Percentiles rank a stretch among this genome's conserved stretches.
phyloP scores from a whole-genome alignment of 192 early-diverging fungal genomes.

The Backusella macrospora region DNA sequence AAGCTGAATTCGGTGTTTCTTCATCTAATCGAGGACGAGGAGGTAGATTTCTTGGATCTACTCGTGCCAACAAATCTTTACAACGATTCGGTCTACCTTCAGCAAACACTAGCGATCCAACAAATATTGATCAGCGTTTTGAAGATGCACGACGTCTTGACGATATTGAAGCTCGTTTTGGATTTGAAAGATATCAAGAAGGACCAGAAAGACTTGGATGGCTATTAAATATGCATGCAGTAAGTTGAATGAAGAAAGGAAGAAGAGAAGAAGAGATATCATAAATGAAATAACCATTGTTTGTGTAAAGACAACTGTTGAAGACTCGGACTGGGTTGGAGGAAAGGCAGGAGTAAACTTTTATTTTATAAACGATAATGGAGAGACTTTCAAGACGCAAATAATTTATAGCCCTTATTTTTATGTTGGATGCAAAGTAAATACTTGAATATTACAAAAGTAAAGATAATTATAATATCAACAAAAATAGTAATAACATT shows the following conservation, averaged over 20 bases:
- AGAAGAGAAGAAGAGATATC: too few species aligned
- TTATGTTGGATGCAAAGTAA: conserved; percentile 80
- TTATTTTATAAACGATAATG: conserved; percentile 92
- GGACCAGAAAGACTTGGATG: conserved; percentile 81
- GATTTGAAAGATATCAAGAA: conserved; percentile 70
- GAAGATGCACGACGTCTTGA: conserved; percentile 44
- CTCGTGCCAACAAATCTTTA: conserved; percentile 1
- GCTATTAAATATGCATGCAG: conserved; percentile 95
- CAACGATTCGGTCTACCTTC: conserved; percentile 30
- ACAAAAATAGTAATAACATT: not conserved
- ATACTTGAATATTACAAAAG: not conserved
- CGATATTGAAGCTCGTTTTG: conserved; percentile 62
- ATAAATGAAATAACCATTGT: not conserved
- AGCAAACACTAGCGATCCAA: conserved; percentile 16
- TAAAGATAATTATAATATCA: too few species aligned
- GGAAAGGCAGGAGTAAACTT: conserved; percentile 82
- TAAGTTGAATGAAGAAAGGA: conserved; percentile 32
- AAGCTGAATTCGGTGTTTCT: conserved; percentile 20
- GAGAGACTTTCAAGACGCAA: conserved; percentile 87
- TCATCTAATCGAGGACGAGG: conserved; percentile 14
- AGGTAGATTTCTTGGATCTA: not conserved
- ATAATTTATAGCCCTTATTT: conserved; percentile 90
- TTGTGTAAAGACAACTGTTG: conserved; percentile 58
- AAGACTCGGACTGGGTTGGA: conserved; percentile 62
- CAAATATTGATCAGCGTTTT: conserved; percentile 42